A percentile compares a stretch with the other conserved stretches of the same genome.
Evolutionary conservation across 306 rosid genomes (phyloP).

Genomic region (Sechiopsis laciniata): DNA sequence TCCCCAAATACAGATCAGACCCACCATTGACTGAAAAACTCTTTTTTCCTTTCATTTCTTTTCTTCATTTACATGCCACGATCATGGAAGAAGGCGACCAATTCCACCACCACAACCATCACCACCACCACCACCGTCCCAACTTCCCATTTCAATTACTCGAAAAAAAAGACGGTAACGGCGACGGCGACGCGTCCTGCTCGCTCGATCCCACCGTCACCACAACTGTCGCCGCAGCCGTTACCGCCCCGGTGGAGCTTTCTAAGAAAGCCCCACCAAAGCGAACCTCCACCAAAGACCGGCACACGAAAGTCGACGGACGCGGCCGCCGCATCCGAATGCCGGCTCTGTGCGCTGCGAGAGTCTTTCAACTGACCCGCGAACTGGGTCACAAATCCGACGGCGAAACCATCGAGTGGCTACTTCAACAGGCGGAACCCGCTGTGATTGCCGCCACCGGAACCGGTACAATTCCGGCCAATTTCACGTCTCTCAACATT

Average conservation of each 20-base stretch:
- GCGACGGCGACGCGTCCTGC: constrained; percentile 47
- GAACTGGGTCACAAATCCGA: constrained; percentile 82
- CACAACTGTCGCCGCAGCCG: neutral
- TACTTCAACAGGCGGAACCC: constrained; percentile 85
- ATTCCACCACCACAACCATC: constrained; percentile 32
- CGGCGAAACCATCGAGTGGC: constrained; percentile 85
- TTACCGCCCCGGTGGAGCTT: constrained; percentile 24
- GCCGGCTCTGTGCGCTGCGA: constrained; percentile 88
- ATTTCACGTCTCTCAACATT: constrained; percentile 73
- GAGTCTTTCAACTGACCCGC: constrained; percentile 76
- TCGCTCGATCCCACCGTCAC: constrained; percentile 30
- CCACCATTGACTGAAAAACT: neutral
- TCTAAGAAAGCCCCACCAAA: constrained; percentile 65
- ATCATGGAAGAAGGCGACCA: constrained; percentile 89
- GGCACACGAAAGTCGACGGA: constrained; percentile 83
- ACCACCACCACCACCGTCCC: constrained; percentile 41
- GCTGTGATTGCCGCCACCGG: constrained; percentile 90
- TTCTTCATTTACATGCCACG: constrained; percentile 31
- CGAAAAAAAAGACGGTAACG: constrained; percentile 59
- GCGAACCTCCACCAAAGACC: constrained; percentile 76
- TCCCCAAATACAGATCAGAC: neutral
- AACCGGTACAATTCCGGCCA: constrained; percentile 88
- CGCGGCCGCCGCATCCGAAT: constrained; percentile 86
- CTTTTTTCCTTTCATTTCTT: neutral
- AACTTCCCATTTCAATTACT: constrained; percentile 81